Evolutionary conservation across 768 basidiomycete species (phyloP).

Genomic region (Russula ochroleuca): DNA sequence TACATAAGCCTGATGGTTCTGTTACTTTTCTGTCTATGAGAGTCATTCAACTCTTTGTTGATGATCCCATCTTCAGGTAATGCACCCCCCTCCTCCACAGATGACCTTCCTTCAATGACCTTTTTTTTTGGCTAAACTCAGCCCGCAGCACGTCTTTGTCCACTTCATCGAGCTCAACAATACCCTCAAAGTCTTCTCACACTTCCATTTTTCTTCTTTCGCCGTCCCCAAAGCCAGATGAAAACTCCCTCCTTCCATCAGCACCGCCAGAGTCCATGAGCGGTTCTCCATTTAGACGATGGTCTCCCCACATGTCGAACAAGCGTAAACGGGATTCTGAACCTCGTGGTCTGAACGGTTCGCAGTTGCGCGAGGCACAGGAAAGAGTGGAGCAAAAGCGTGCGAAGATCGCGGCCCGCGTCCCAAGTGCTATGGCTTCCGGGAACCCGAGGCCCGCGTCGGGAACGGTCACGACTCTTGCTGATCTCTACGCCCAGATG

Average conservation of each 20-base stretch:
- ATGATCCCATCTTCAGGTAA: slow-evolving; percentile 14
- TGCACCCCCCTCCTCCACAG: not conserved
- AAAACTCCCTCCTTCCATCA: not conserved
- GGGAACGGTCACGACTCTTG: slow-evolving; percentile 10
- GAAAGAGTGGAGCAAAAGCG: slow-evolving; percentile 21
- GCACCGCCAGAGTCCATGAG: not conserved
- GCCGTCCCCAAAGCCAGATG: not conserved
- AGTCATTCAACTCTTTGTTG: not conserved
- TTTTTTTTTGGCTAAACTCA: not conserved
- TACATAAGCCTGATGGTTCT: not conserved
- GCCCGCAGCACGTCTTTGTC: not conserved
- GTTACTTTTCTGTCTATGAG: not conserved
- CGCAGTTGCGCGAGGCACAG: slow-evolving; percentile 11
- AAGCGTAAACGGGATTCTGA: slow-evolving; percentile 19
- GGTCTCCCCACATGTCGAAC: not conserved
- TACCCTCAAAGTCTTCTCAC: slow-evolving; percentile 6
- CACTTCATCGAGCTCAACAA: not conserved
- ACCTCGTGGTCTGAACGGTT: not conserved
- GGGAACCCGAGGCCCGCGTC: not conserved
- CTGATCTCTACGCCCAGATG: slow-evolving; percentile 17
- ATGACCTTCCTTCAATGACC: not conserved
- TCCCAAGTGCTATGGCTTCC: slow-evolving; percentile 10
- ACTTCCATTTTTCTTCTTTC: slow-evolving; percentile 1
- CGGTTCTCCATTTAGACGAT: not conserved
- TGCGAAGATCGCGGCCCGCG: slow-evolving; percentile 18